A percentile compares a stretch with the other conserved stretches of the same genome.
Evolutionary conservation across 148 eudicot genomes (phyloP).

Genomic region (Fagopyrum tataricum): DNA sequence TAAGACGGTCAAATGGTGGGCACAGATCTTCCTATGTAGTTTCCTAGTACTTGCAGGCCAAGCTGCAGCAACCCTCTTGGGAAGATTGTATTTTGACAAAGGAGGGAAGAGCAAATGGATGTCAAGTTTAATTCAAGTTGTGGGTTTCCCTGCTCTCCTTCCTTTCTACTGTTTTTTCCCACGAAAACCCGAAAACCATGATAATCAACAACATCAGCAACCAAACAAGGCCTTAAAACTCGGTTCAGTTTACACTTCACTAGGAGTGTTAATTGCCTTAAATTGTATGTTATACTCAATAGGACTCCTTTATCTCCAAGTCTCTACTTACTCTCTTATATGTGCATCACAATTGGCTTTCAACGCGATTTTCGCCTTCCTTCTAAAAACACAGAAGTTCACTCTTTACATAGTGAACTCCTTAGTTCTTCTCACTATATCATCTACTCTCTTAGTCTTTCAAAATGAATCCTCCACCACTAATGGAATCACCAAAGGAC

Average conservation of each 20-base stretch:
- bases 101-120: constrained; percentile 22
- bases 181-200: too few relatives aligned
- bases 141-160: constrained; percentile 14
- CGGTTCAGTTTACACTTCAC: constrained; percentile 17
- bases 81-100: constrained; percentile 19
- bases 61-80: constrained; percentile 14
- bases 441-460: constrained; percentile 34
- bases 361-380: constrained; percentile 38
- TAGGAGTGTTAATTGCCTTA: constrained; percentile 29
- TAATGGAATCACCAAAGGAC: not conserved
- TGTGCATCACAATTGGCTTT: constrained; percentile 46
- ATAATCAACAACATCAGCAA: not conserved
- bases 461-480: constrained; percentile 5
- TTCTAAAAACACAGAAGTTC: constrained; percentile 45
- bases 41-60: constrained; percentile 10
- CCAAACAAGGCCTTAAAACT: not conserved
- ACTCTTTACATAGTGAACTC: constrained; percentile 35
- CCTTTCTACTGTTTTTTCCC: constrained; percentile 16
- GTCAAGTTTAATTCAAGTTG: constrained; percentile 13
- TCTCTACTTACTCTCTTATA: constrained; percentile 46
- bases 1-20: constrained; percentile 11
- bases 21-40: not conserved
- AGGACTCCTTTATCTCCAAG: constrained; percentile 40
- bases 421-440: constrained; percentile 38
- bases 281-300: constrained; percentile 38